phyloP scores from a whole-genome alignment of 148 eudicot species.

The Persicaria tinctoria region DNA sequence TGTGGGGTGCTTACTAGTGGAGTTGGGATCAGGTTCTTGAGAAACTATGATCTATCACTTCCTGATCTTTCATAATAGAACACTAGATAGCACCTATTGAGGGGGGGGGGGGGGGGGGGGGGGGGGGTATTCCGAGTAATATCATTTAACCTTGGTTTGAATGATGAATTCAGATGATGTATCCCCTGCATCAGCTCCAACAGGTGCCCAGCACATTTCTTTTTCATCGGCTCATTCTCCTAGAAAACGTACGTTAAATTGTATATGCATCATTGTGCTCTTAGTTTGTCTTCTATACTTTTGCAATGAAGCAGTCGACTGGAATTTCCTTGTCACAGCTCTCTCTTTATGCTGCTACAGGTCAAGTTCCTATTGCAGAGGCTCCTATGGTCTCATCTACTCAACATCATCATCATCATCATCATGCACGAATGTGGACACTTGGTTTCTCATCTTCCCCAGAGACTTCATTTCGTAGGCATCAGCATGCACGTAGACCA shows the following conservation, averaged over 20 bases:
- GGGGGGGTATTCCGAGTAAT: neutral
- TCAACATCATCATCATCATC: neutral
- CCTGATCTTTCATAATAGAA: neutral
- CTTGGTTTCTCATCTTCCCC: slow-evolving; percentile 6
- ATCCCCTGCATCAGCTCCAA: slow-evolving; percentile 1
- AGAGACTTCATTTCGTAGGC: neutral
- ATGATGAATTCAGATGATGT: neutral
- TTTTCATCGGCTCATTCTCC: neutral
- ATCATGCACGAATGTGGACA: slow-evolving; percentile 10
- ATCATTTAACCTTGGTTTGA: neutral
- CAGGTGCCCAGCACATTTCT: neutral
- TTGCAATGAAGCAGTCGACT: neutral
- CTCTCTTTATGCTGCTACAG: neutral
- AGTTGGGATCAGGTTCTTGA: neutral
- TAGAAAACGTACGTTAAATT: neutral
- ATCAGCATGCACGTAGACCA: neutral
- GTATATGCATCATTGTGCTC: neutral
- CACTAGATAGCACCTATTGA: neutral
- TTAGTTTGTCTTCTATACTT: neutral
- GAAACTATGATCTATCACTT: neutral
- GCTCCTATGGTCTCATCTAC: neutral
- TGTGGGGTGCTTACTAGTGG: neutral
- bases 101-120: no score
- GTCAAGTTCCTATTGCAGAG: neutral
- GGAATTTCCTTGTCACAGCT: neutral